A percentile compares a stretch with the other conserved stretches of the same genome.
These are phyloP conservation scores for Diplodia mutila DNA, from an alignment of 2,329 filamentous ascomycete genomes.

Conservation along the genomic window DNA sequence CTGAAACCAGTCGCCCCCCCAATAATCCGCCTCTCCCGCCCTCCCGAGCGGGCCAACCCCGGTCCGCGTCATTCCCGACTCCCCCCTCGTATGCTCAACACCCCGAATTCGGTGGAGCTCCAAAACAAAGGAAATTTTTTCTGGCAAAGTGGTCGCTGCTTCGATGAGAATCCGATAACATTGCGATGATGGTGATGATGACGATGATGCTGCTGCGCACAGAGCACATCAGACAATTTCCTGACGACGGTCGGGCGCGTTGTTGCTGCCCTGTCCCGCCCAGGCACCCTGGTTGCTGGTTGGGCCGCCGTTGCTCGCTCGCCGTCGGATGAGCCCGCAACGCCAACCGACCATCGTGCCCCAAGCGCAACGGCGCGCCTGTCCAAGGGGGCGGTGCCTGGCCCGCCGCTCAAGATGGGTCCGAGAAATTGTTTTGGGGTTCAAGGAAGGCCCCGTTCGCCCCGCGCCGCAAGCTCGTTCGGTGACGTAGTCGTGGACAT, in stretches of 20 bases:
- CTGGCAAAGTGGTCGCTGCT: slow-evolving; percentile 8
- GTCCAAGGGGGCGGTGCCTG: not conserved
- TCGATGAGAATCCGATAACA: slow-evolving; percentile 4
- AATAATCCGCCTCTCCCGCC: slow-evolving; percentile 1
- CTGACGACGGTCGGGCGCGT: not conserved
- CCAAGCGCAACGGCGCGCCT: slow-evolving; percentile 5
- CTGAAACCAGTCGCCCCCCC: slow-evolving; percentile 10
- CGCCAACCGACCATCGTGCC: not conserved
- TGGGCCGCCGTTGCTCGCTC: slow-evolving; percentile 4
- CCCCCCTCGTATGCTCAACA: slow-evolving; percentile 10
- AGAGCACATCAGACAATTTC: not conserved
- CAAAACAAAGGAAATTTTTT: slow-evolving; percentile 11
- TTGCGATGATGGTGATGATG: not conserved
- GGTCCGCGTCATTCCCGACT: not conserved
- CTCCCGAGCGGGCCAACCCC: not conserved
- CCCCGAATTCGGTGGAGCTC: slow-evolving; percentile 13
- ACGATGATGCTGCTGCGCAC: not conserved
- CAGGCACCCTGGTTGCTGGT: slow-evolving; percentile 14
- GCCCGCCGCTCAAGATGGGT: not conserved
- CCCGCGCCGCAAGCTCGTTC: not conserved
- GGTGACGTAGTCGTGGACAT: slow-evolving; percentile 18
- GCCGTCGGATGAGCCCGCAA: not conserved
- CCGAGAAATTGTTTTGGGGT: not conserved
- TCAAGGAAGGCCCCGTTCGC: slow-evolving; percentile 8
- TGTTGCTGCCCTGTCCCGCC: slow-evolving; percentile 19